Evolutionary conservation across 176 grass and related monocot genomes (phyloP).

Genomic region (Zoysia japonica): DNA sequence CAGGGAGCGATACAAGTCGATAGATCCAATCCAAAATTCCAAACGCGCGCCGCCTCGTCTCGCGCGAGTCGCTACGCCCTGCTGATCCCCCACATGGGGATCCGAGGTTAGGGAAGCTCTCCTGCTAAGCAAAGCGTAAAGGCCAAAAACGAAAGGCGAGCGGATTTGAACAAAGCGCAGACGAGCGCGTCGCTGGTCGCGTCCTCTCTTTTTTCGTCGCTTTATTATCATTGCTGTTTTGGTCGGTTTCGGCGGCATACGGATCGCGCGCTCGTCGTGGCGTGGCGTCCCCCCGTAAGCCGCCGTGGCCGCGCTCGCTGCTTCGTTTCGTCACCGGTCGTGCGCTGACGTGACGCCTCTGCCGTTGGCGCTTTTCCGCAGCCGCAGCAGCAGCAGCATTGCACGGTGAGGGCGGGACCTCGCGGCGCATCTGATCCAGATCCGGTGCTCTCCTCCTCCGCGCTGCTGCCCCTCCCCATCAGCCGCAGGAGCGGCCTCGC

Average conservation of each 20-base stretch:
- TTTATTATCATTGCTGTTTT: constrained; percentile 51
- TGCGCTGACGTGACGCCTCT: constrained; percentile 29
- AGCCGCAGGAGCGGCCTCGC: constrained; percentile 26
- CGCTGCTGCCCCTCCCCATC: constrained; percentile 19
- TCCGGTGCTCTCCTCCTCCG: constrained; percentile 29
- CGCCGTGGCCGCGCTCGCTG: constrained; percentile 16
- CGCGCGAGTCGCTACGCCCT: no score
- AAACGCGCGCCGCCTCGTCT: constrained; percentile 1
- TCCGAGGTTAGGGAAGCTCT: constrained; percentile 29
- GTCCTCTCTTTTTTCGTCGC: background rate
- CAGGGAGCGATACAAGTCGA: constrained; percentile 34
- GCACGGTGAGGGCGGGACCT: constrained; percentile 11
- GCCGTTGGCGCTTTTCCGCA: constrained; percentile 42
- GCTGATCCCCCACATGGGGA: constrained; percentile 19
- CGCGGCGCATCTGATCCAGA: constrained; percentile 49
- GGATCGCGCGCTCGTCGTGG: constrained; percentile 25
- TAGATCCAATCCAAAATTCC: constrained; percentile 47
- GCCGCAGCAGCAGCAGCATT: constrained; percentile 13
- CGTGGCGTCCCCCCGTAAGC: background rate
- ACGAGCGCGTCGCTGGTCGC: background rate
- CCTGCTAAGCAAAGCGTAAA: constrained; percentile 42
- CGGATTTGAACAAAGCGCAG: constrained; percentile 32
- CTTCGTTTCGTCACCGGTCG: constrained; percentile 29
- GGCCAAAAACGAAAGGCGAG: constrained; percentile 9
- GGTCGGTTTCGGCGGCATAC: constrained; percentile 11